Evolutionary conservation across 2,329 filamentous ascomycete species (phyloP), one percentile per base, ranked within the genome.

Genomic region (Teratosphaeria epicoccoides): DNA sequence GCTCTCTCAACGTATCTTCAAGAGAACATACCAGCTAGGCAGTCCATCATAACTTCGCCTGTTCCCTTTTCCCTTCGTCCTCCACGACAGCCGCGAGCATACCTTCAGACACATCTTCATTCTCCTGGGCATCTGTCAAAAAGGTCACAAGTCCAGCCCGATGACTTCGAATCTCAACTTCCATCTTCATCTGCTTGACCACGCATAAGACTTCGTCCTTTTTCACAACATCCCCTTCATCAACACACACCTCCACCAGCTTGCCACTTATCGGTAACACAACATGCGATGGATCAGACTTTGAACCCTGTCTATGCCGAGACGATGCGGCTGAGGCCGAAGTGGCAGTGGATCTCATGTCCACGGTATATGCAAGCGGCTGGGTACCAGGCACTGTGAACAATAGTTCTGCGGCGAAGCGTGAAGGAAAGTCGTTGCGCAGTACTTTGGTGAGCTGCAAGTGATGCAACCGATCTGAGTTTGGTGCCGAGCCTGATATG

Each of bases 131-230:
- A 47, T 80, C 76, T 46, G 71, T 69, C 0, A 76, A 71, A 74
- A 78, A 82, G 1, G 62, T 67, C 4, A 79, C 71, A 2, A 60
- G 63, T 0, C 80, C 80, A 1, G 69, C 67, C 4, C 70, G 69
- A 14, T 71, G 68, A 50, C 71, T 72, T 22, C 81, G 65, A 2
- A 84, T 75, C 59, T 84, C 81, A n/a, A 84, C 65, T 57, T 84
- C 81, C 81, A 84, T 84, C 66, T 84, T 84, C 80, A 83, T 83
- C 65, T 84, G 81, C 64, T 78, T 77, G 20, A 84, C 74, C 17
- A 84, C 78, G 6, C 70, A 77, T 57, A 84, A 68, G 0, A 76
- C 66, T 37, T 82, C 74, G 1, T 78, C 77, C 54, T 75, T 68
- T 20, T 62, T 63, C 0, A 80, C 66, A 6, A 63, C 57, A 53